phyloP scores from a whole-genome alignment of 371 early-diverging fungal species.

The Coemansia sp. region DNA sequence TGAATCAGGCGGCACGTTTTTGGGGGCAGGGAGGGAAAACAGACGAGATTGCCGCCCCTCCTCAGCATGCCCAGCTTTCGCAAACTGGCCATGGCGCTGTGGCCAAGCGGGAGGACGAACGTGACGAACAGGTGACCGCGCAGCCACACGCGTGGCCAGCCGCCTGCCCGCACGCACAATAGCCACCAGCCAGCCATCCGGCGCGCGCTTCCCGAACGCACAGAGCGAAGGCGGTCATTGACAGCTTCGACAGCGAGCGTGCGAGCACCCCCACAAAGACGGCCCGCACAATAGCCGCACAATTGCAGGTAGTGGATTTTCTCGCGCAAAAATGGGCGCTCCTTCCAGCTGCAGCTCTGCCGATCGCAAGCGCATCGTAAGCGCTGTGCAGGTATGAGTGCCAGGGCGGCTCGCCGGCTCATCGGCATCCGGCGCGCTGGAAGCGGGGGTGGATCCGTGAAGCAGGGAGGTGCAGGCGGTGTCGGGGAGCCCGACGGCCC shows the following conservation, averaged over 20 bases:
- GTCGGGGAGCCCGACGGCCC: too few relatives aligned
- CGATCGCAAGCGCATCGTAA: background rate
- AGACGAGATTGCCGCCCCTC: too few relatives aligned
- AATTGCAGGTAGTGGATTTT: slow-evolving; percentile 6
- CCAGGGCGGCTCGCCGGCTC: background rate
- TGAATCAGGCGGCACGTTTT: too few relatives aligned
- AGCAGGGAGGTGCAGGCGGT: too few relatives aligned
- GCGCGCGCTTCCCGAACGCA: background rate
- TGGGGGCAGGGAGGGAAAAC: too few relatives aligned
- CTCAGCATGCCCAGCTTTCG: too few relatives aligned
- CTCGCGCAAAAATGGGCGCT: background rate
- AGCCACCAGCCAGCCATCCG: background rate
- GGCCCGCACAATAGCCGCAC: slow-evolving; percentile 5
- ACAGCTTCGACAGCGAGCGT: background rate
- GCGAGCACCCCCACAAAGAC: slow-evolving; percentile 1
- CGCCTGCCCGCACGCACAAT: slow-evolving; percentile 4
- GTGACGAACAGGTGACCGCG: slow-evolving; percentile 8
- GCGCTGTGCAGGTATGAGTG: too few relatives aligned
- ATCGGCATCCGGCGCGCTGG: background rate
- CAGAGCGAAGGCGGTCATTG: background rate
- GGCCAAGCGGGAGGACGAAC: background rate
- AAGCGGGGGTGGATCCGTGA: background rate
- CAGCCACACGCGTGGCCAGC: slow-evolving; percentile 5
- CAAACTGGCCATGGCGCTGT: background rate
- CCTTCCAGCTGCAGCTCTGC: slow-evolving; percentile 8